A percentile compares a stretch with the other conserved stretches of the same genome.
phyloP scores from a whole-genome alignment of 306 rosid genomes.

The Quercus aquifolioides region DNA sequence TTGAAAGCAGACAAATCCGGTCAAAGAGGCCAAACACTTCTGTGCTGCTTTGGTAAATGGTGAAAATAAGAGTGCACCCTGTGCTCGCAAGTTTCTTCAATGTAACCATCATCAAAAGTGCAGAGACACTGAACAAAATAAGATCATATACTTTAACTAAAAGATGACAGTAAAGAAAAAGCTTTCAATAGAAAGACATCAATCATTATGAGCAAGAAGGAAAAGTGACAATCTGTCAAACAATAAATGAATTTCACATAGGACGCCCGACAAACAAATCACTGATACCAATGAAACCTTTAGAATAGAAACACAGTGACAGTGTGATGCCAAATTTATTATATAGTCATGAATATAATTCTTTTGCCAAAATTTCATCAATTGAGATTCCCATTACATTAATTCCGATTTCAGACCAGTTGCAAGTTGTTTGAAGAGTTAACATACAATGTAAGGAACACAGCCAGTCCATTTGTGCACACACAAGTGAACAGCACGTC shows the following conservation, averaged over 20 bases:
- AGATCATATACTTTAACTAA: constrained; percentile 19
- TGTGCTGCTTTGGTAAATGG: constrained; percentile 95
- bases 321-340: neutral
- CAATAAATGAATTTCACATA: neutral
- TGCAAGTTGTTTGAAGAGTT: neutral
- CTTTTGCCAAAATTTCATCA: neutral
- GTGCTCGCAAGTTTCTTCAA: constrained; percentile 96
- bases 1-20: constrained; percentile 95
- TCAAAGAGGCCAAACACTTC: constrained; percentile 99
- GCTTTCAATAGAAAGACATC: neutral
- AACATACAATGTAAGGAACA: neutral
- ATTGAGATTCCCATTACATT: neutral
- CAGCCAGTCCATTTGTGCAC: neutral
- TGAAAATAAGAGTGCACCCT: constrained; percentile 83
- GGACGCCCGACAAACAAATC: neutral
- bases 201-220: neutral
- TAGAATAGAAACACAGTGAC: neutral
- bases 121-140: constrained; percentile 69
- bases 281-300: neutral
- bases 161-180: neutral
- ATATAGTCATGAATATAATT: neutral
- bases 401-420: neutral
- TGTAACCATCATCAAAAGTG: constrained; percentile 99
- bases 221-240: neutral
- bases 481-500: neutral